Evolutionary conservation across 129 eudicot species (phyloP), one percentile per base, ranked within the genome.

Genomic region (Flaveria ramosissima): DNA sequence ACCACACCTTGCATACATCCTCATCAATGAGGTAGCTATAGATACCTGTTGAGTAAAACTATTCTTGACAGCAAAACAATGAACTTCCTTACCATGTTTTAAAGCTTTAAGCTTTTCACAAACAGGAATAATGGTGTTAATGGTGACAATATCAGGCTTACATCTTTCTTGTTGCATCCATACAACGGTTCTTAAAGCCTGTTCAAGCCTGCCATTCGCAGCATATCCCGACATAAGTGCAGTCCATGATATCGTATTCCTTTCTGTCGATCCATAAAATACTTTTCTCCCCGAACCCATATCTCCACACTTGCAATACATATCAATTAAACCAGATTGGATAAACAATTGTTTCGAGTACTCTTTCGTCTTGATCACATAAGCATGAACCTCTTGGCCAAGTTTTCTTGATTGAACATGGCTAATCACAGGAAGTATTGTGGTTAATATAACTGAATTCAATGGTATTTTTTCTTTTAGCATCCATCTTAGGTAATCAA

Each of bases 81-180:
- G 98, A 82, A 93, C 82, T 74, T 90, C 97, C 62, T 88, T 93
- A 46, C 98, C 98, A 72, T 83, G 79, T 74, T 76, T 88, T 64
- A 90, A 72, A 20, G 97, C 96, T 82, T 80, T 84, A 68, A 93
- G 83, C 68, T 83, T 73, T 50, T 81, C 93, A 73, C 93, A 89
- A 53, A 89, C 89, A 2, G 97, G 98, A 48, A 93, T 87, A 47
- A 93, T 80, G 1, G 97, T 93, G 46, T 89, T 89, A 57, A 93
- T 68, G 2, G 97, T 89, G 62, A 93, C 96, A 14, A 86, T 27
- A 74, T 93, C 97, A 16, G 98, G 98, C 72, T 85, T 93, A 50
- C 84, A 84, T 24, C 93, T 88, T 89, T 90, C 97, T 83, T 93
- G 96, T 74, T 93, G 98, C 98, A 93, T 93, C 96, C 97, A 90